These are phyloP conservation scores for Cladophialophora carrionii DNA, from an alignment of 2,329 filamentous ascomycete genomes.

Conservation along the genomic window DNA sequence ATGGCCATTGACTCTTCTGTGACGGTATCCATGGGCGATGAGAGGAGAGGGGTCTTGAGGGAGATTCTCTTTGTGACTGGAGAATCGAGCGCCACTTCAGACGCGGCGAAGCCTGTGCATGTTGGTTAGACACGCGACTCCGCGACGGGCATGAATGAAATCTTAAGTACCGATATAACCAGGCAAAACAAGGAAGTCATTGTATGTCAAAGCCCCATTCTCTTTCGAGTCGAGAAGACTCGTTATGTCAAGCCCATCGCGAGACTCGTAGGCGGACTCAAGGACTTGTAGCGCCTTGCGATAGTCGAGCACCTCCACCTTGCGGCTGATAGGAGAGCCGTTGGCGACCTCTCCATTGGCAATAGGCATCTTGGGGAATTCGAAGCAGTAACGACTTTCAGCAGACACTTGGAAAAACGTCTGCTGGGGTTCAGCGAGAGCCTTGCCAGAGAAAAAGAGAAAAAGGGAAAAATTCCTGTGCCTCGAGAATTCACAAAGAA, in stretches of 20 bases:
- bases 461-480: constrained; percentile 34
- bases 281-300: constrained; percentile 77
- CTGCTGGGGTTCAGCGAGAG: constrained; percentile 33
- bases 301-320: constrained; percentile 69
- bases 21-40: constrained; percentile 99
- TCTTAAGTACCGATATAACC: constrained; percentile 79
- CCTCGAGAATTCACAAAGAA: neutral
- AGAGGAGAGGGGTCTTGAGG: constrained; percentile 94
- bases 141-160: constrained; percentile 4
- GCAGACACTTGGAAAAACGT: constrained; percentile 32
- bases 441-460: constrained; percentile 37
- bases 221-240: constrained; percentile 87
- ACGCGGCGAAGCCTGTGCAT: constrained; percentile 77
- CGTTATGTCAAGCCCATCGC: constrained; percentile 84
- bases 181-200: constrained; percentile 94
- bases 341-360: constrained; percentile 65
- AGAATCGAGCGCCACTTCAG: constrained; percentile 83
- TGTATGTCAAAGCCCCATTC: constrained; percentile 95
- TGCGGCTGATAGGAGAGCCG: constrained; percentile 51
- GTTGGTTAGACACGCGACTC: constrained; percentile 29
- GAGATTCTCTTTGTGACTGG: constrained; percentile 93
- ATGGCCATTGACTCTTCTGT: constrained; percentile 99
- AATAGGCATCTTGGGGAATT: constrained; percentile 66
- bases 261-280: constrained; percentile 67
- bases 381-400: constrained; percentile 37